Percentiles rank a stretch among this genome's conserved stretches.
Conservation (phyloP, 2,329 filamentous ascomycete genomes). For the Scedosporium apiospermum region DNA sequence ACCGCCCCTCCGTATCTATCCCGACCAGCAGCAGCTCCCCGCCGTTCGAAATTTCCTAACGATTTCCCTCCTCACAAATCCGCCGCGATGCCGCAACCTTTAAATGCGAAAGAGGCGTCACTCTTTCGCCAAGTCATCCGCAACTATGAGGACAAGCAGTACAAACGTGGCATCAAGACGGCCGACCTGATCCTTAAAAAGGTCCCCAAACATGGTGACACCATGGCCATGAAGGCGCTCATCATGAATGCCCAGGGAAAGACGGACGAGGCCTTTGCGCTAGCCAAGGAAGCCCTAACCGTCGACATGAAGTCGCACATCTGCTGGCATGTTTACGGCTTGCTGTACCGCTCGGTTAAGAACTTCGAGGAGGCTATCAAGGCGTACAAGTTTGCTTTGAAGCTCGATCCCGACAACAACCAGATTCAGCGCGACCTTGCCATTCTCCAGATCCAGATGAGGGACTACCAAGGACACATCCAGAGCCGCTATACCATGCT, state of each 20-base stretch:
- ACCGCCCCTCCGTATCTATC: neutral
- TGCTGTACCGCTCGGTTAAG: slow-evolving; percentile 87
- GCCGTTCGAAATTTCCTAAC: neutral
- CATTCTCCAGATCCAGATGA: slow-evolving; percentile 89
- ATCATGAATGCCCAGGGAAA: slow-evolving; percentile 91
- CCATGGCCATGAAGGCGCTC: slow-evolving; percentile 96
- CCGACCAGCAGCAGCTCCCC: neutral
- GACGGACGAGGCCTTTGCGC: slow-evolving; percentile 83
- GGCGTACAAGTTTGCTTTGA: slow-evolving; percentile 93
- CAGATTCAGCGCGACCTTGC: slow-evolving; percentile 94
- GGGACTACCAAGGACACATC: slow-evolving; percentile 89
- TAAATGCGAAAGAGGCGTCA: slow-evolving; percentile 80
- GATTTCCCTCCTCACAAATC: slow-evolving; percentile 14
- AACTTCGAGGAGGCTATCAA: slow-evolving; percentile 99
- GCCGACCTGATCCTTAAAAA: slow-evolving; percentile 96
- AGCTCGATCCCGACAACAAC: slow-evolving; percentile 83
- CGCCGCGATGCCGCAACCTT: slow-evolving; percentile 56
- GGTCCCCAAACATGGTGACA: slow-evolving; percentile 92
- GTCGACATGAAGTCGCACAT: slow-evolving; percentile 99
- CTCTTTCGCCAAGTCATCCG: slow-evolving; percentile 93
- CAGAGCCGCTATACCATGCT: slow-evolving; percentile 84
- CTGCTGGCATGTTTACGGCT: slow-evolving; percentile 97
- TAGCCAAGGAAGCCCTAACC: slow-evolving; percentile 85
- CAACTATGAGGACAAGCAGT: slow-evolving; percentile 96
- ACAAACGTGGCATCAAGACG: slow-evolving; percentile 87